A percentile compares a stretch with the other conserved stretches of the same genome.
Evolutionary conservation across 192 early-diverging fungal species (phyloP).

Genomic region (Backusella sp.): DNA sequence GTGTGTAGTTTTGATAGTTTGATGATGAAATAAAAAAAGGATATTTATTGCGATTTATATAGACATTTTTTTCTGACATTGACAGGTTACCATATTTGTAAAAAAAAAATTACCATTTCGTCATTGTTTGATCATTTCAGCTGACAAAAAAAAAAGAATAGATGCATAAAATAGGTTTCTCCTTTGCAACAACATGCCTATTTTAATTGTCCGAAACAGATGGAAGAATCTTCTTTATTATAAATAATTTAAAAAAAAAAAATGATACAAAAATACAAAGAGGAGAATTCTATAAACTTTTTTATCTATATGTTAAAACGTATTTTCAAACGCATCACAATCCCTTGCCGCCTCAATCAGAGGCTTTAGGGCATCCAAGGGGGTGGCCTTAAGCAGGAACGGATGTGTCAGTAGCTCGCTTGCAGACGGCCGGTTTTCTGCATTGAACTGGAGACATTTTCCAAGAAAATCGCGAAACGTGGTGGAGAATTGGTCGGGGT

Average conservation of each 20-base stretch:
- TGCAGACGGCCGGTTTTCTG: slow-evolving; percentile 75
- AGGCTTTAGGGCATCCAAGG: slow-evolving; percentile 72
- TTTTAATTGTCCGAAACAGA: neutral
- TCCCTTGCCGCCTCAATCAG: slow-evolving; percentile 51
- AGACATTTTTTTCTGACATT: neutral
- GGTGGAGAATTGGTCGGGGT: slow-evolving; percentile 73
- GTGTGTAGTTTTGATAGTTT: neutral
- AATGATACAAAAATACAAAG: no score
- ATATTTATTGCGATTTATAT: neutral
- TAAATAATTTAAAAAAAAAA: no score
- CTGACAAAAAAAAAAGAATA: neutral
- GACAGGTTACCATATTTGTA: neutral
- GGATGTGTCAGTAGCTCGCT: slow-evolving; percentile 78
- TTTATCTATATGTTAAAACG: neutral
- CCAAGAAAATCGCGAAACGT: slow-evolving; percentile 82
- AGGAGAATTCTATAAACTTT: no score
- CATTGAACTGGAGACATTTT: slow-evolving; percentile 77
- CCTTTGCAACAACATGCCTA: neutral
- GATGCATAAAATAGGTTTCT: neutral
- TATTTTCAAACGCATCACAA: neutral
- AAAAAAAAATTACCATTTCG: neutral
- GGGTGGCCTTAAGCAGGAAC: slow-evolving; percentile 79
- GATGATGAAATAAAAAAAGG: neutral
- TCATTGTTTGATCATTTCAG: neutral
- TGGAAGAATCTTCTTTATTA: no score